Evolutionary conservation across 495 filamentous ascomycete genomes (phyloP).

Genomic region (Tuber indicum): DNA sequence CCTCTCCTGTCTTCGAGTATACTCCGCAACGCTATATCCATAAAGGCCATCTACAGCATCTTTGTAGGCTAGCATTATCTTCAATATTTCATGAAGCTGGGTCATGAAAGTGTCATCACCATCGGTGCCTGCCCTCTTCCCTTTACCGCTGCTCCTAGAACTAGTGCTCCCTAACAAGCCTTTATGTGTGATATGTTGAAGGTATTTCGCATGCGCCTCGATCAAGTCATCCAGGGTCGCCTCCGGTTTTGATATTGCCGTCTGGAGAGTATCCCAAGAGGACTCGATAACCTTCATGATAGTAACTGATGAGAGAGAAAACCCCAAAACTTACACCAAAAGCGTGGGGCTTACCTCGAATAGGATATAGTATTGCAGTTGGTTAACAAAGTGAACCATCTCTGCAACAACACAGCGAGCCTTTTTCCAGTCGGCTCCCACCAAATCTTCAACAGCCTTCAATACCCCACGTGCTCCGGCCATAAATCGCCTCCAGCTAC

Average conservation of each 20-base stretch:
- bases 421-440: conserved; percentile 79
- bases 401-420: conserved; percentile 83
- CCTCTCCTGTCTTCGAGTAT: conserved; percentile 79
- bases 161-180: conserved; percentile 72
- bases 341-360: conserved; percentile 55
- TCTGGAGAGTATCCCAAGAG: conserved; percentile 81
- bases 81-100: conserved; percentile 85
- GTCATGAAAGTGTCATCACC: conserved; percentile 64
- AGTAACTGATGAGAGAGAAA: conserved; percentile 4
- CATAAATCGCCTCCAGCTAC: conserved; percentile 93
- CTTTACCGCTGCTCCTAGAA: conserved; percentile 46
- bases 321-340: neutral
- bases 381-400: conserved; percentile 97
- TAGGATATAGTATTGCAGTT: conserved; percentile 97
- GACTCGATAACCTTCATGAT: conserved; percentile 69
- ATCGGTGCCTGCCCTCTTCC: conserved; percentile 36
- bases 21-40: conserved; percentile 86
- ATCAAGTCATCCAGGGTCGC: conserved; percentile 94
- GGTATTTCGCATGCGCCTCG: conserved; percentile 79
- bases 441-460: conserved; percentile 65
- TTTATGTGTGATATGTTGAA: conserved; percentile 92
- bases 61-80: conserved; percentile 88
- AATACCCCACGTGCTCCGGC: conserved; percentile 89
- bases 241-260: conserved; percentile 68
- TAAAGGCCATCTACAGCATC: conserved; percentile 93